phyloP scores from a whole-genome alignment of 139 green algal species.

The Zygnema cylindricum region DNA sequence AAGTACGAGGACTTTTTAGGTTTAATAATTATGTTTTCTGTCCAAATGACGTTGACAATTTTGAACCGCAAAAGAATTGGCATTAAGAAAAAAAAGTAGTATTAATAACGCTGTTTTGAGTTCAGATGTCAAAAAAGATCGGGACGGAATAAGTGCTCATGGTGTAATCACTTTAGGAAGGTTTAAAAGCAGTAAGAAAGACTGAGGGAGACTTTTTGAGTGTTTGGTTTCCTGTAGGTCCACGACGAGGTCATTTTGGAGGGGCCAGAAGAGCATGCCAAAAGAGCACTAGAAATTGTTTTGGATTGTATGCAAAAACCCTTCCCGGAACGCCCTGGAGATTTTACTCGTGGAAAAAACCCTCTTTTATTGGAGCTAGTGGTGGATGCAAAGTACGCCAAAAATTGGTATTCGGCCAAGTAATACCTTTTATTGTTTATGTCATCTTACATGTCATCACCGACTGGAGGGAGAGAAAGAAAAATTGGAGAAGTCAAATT shows the following conservation, averaged over 20 bases:
- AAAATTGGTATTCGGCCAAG: constrained; percentile 97
- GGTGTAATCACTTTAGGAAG: background rate
- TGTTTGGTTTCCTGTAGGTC: constrained; percentile 71
- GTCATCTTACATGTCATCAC: no score
- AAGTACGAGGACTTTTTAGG: no score
- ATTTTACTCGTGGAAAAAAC: constrained; percentile 59
- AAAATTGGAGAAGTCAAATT: no score
- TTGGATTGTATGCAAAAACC: constrained; percentile 87
- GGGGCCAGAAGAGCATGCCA: constrained; percentile 79
- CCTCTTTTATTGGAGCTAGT: constrained; percentile 83
- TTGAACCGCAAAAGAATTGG: no score
- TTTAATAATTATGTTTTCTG: no score
- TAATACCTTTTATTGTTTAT: constrained; percentile 56
- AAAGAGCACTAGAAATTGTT: constrained; percentile 78
- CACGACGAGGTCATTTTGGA: constrained; percentile 98
- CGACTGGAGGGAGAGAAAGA: no score
- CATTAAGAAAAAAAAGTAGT: no score
- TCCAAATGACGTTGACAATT: no score
- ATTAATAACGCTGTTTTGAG: no score
- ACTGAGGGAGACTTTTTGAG: constrained; percentile 12
- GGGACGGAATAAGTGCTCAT: no score
- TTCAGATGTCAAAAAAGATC: no score
- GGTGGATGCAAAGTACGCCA: constrained; percentile 87
- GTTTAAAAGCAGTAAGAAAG: constrained; percentile 11
- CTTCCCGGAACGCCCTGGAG: constrained; percentile 60